Evolutionary conservation across 371 early-diverging fungal genomes (phyloP).

Genomic region (Smittium culicis): DNA sequence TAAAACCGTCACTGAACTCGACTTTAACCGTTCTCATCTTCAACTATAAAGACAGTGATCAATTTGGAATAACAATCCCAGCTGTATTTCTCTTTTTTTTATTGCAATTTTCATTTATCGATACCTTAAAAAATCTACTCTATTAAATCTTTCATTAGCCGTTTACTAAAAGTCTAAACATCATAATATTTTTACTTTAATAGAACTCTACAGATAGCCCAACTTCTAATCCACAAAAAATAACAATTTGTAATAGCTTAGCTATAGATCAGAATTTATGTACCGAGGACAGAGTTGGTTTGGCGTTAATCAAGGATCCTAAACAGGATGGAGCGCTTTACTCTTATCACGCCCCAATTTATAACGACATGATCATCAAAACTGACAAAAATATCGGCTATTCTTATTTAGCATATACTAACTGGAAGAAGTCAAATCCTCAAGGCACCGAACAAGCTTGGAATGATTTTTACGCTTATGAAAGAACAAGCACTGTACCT

Average conservation of each 20-base stretch:
- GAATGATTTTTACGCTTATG: conserved; percentile 14
- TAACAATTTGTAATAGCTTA: conserved; percentile 18
- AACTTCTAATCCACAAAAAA: conserved; percentile 17
- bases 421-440: conserved; percentile 12
- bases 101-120: background rate
- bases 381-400: conserved; percentile 20
- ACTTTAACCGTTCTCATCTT: conserved; percentile 23
- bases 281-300: conserved; percentile 17
- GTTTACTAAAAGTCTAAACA: too few relatives aligned
- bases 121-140: background rate
- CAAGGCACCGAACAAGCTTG: conserved; percentile 3
- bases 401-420: conserved; percentile 19
- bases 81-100: conserved; percentile 12
- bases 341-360: conserved; percentile 18
- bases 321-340: conserved; percentile 19
- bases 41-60: conserved; percentile 22
- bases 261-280: conserved; percentile 24
- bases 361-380: conserved; percentile 25
- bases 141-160: too few relatives aligned
- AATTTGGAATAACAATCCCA: conserved; percentile 25
- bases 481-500: conserved; percentile 14
- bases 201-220: conserved; percentile 8
- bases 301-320: conserved; percentile 24
- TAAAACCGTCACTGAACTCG: too few relatives aligned
- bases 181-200: conserved; percentile 11